A percentile compares a stretch with the other conserved stretches of the same genome.
Conservation (phyloP, 768 basidiomycete genomes). For the Podaxis sp. region DNA sequence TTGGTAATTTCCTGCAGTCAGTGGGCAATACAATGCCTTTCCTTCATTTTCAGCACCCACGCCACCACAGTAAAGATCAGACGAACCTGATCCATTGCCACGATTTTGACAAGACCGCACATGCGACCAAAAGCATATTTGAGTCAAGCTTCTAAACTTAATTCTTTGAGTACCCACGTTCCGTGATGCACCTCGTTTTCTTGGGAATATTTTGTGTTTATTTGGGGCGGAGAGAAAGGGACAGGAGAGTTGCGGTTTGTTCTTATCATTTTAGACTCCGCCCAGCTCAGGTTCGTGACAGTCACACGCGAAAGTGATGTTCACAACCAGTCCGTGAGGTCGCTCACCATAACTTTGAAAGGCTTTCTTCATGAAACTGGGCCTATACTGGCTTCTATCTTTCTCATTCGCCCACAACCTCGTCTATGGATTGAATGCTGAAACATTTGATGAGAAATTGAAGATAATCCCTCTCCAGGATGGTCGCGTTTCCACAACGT, state of each 20-base stretch:
- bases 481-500: conserved; percentile 77
- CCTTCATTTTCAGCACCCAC: neutral
- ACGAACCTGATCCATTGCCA: neutral
- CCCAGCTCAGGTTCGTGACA: neutral
- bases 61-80: neutral
- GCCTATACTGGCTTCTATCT: conserved; percentile 7
- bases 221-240: neutral
- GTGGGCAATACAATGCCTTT: neutral
- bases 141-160: neutral
- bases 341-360: no score
- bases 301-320: neutral
- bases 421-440: conserved; percentile 21
- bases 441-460: conserved; percentile 47
- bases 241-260: neutral
- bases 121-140: neutral
- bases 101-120: neutral
- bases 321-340: neutral
- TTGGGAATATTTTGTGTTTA: neutral
- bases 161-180: neutral
- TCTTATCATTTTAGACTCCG: conserved; percentile 1
- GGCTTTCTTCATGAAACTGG: conserved; percentile 1
- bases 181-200: neutral
- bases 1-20: neutral
- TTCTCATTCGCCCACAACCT: conserved; percentile 9
- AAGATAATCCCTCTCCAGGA: conserved; percentile 57